phyloP scores from a whole-genome alignment of 805 yeast species.

The Yarrowia divulgata region DNA sequence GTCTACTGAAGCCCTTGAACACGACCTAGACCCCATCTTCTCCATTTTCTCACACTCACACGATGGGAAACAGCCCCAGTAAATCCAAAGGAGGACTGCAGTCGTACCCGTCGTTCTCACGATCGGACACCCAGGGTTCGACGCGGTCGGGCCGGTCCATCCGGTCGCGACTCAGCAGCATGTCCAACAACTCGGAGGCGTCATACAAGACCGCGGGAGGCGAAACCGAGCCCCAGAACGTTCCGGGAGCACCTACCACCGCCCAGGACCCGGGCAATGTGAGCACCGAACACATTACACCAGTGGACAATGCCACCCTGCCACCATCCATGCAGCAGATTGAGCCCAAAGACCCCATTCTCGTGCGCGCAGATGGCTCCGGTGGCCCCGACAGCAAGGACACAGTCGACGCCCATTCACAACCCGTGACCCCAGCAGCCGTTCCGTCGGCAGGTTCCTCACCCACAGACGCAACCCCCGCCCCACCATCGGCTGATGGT shows the following conservation, averaged over 20 bases:
- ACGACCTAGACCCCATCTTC: not conserved
- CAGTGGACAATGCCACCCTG: slow-evolving; percentile 47
- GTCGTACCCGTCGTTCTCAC: slow-evolving; percentile 51
- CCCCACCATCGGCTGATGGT: not conserved
- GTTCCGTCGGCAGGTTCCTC: slow-evolving; percentile 8
- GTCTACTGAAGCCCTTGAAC: too few relatives aligned
- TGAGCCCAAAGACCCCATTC: slow-evolving; percentile 77
- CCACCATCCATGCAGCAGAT: slow-evolving; percentile 75
- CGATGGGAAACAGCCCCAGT: slow-evolving; percentile 53
- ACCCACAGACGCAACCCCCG: slow-evolving; percentile 12
- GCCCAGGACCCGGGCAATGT: not conserved
- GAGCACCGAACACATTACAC: slow-evolving; percentile 1
- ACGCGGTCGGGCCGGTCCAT: slow-evolving; percentile 50
- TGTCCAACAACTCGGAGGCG: slow-evolving; percentile 43
- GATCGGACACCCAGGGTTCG: slow-evolving; percentile 54
- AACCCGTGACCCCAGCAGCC: slow-evolving; percentile 22
- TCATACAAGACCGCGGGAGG: slow-evolving; percentile 43
- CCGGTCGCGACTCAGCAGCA: slow-evolving; percentile 47
- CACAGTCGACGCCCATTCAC: slow-evolving; percentile 15
- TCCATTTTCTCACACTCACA: not conserved
- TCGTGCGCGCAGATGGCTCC: slow-evolving; percentile 53
- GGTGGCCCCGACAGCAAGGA: not conserved
- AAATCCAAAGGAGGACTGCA: slow-evolving; percentile 48
- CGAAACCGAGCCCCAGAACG: slow-evolving; percentile 36
- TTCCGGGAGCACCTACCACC: slow-evolving; percentile 17